phyloP scores from a whole-genome alignment of 257 asterid species.

The Nicotiana knightiana region DNA sequence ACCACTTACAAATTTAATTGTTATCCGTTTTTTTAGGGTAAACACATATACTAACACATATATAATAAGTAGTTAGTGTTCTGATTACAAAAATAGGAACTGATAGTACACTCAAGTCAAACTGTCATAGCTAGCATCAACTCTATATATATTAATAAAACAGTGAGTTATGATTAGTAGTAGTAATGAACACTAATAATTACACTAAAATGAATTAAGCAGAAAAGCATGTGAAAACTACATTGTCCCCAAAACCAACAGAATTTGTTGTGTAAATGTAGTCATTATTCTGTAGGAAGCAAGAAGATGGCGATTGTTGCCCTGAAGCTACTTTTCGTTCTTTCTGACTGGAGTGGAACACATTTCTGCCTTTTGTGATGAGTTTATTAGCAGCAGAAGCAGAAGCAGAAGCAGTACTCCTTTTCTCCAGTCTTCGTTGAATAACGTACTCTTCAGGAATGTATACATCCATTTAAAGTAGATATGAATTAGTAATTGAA shows the following conservation, averaged over 20 bases:
- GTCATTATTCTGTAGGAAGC: background rate
- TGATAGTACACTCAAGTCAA: no score
- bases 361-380: background rate
- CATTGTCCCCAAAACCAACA: background rate
- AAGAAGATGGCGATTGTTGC: background rate
- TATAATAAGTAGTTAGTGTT: no score
- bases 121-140: no score
- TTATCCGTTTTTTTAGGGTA: no score
- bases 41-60: no score
- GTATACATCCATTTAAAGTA: constrained; percentile 32
- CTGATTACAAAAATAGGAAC: no score
- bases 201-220: constrained; percentile 18
- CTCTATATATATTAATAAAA: no score
- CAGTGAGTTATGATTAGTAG: background rate
- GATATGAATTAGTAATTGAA: background rate
- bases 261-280: background rate
- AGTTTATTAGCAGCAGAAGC: background rate
- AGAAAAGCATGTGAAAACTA: constrained; percentile 24
- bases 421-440: constrained; percentile 35
- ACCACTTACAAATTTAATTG: no score
- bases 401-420: background rate
- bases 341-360: background rate
- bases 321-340: background rate
- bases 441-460: constrained; percentile 38
- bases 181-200: background rate